Percentiles rank a stretch among this genome's conserved stretches.
These are phyloP conservation scores for Endocalyx cinctus DNA, from an alignment of 2,329 filamentous ascomycete genomes.

Conservation along the genomic window DNA sequence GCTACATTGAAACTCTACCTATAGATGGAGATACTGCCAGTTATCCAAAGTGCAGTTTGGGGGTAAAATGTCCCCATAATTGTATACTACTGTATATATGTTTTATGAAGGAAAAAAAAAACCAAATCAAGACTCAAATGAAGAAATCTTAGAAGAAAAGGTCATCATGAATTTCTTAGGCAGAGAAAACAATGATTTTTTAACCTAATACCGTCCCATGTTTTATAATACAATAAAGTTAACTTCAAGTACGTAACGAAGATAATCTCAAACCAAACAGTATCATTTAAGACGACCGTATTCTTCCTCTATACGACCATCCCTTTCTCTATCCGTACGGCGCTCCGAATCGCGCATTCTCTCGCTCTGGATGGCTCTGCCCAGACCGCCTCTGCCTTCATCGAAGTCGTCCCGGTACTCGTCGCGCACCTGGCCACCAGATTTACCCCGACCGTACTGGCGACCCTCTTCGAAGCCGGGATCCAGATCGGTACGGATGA, in stretches of 20 bases:
- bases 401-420: slow-evolving; percentile 98
- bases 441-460: slow-evolving; percentile 94
- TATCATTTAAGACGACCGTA: slow-evolving; percentile 54
- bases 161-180: too few species aligned
- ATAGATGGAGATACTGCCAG: too few species aligned
- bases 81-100: too few species aligned
- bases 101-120: too few species aligned
- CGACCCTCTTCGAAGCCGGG: slow-evolving; percentile 94
- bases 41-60: too few species aligned
- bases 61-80: too few species aligned
- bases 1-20: too few species aligned
- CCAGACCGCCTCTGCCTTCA: slow-evolving; percentile 85
- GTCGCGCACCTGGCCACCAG: slow-evolving; percentile 92
- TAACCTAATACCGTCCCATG: not conserved
- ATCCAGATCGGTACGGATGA: slow-evolving; percentile 92
- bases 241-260: too few species aligned
- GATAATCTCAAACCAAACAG: too few species aligned
- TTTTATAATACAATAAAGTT: not conserved
- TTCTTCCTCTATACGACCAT: slow-evolving; percentile 48
- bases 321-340: slow-evolving; percentile 26
- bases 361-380: slow-evolving; percentile 64
- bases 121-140: too few species aligned
- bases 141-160: too few species aligned
- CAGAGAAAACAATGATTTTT: too few species aligned
- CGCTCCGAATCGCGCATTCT: slow-evolving; percentile 37